These are phyloP conservation scores for Alectoria sarmentosa DNA, from an alignment of 495 filamentous ascomycete genomes.

Conservation along the genomic window DNA sequence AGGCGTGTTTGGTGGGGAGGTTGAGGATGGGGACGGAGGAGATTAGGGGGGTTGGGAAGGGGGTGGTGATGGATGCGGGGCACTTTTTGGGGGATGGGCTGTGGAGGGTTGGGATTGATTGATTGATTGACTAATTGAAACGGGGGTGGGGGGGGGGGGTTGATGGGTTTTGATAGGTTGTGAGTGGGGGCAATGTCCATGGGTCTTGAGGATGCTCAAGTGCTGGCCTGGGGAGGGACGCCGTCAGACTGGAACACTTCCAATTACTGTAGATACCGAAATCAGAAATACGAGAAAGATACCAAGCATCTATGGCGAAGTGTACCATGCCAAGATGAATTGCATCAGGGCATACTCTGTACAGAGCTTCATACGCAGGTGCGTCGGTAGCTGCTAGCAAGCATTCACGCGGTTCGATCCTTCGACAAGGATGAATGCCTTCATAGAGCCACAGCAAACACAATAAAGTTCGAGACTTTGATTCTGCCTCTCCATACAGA, in stretches of 20 bases:
- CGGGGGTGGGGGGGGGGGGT: too few species aligned
- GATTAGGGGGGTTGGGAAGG: slow-evolving; percentile 88
- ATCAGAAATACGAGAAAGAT: too few species aligned
- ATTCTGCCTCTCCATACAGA: slow-evolving; percentile 9
- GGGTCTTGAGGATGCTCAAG: not conserved
- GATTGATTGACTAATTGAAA: not conserved
- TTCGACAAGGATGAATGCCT: too few species aligned
- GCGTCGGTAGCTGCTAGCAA: too few species aligned
- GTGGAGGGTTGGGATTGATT: slow-evolving; percentile 75
- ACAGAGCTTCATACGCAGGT: too few species aligned
- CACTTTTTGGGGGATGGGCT: slow-evolving; percentile 94
- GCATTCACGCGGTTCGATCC: too few species aligned
- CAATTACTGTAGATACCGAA: not conserved
- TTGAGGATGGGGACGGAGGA: slow-evolving; percentile 86
- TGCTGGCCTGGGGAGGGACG: not conserved
- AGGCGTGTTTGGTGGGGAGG: slow-evolving; percentile 81
- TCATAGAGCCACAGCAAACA: too few species aligned
- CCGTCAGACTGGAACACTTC: not conserved
- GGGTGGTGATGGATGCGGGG: slow-evolving; percentile 81
- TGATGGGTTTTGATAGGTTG: not conserved
- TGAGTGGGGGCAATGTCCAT: too few species aligned
- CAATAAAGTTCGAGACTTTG: slow-evolving; percentile 1
- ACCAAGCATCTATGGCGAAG: too few species aligned
- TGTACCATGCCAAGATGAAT: too few species aligned
- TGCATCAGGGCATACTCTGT: too few species aligned